Evolutionary conservation across 371 early-diverging fungal genomes (phyloP), one percentile per base, ranked within the genome.

Genomic region (Basidiobolus meristosporus): DNA sequence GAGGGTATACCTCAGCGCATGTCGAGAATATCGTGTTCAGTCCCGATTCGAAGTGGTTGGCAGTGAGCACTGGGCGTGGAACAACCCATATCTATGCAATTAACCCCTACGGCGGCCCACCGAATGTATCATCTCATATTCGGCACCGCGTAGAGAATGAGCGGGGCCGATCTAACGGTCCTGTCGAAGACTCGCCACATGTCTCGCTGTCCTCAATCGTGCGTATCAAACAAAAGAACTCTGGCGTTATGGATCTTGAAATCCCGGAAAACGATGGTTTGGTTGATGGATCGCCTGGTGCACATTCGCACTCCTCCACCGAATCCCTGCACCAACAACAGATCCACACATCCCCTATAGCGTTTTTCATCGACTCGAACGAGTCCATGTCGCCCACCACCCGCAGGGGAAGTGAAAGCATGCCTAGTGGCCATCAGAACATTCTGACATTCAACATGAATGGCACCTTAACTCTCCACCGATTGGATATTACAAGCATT

Each of bases 1-100:
- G 87, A 15, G 87, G 87, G 6, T 76, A 70, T 42, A 83, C 84
- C 0, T 68, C 73, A 46, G 87, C 82, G 2, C 67, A 60, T 15
- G 70, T 87, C 11, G 78, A 77, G 42, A 68, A 75, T 40, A 67
- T 77, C 35, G 60, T 68, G n/a, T 78, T 77, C 46, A 75, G 74
- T n/a, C 44, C 56, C 12, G 80, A 83, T 43, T 73, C 76, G 16
- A 63, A 64, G 31, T 87, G 87, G 87, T 67, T 79, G 34, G 73
- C 73, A 0, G 77, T 76, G 15, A 77, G 68, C 23, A 83, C 83
- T 1, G 70, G 73, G 1, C 57, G 76, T 38, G 87, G 87, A 3
- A 87, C 87, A 0, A 78, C 81, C 0, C 87, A 78, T 51, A 51
- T 78, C 30, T 78, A 70, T 46, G 69, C 70, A 0, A 68, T 77